Conservation (phyloP, 2,329 filamentous ascomycete species). For the Cordyceps pruinosa region DNA sequence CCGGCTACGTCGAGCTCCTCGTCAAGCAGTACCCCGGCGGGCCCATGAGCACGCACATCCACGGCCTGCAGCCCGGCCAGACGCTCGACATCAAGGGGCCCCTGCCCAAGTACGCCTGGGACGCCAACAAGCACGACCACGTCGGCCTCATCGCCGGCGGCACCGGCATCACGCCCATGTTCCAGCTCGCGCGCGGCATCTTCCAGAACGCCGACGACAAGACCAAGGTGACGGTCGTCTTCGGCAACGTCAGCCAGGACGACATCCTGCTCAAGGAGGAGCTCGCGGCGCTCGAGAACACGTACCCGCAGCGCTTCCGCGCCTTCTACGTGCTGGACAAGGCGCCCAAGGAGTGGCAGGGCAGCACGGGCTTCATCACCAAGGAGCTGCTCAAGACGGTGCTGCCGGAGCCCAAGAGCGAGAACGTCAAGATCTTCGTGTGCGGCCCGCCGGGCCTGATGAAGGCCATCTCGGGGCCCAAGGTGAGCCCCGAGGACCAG, state of each 20-base stretch:
- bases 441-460: constrained; percentile 90
- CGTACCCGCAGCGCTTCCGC: constrained; percentile 88
- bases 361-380: constrained; percentile 72
- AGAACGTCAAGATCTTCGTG: constrained; percentile 94
- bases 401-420: constrained; percentile 82
- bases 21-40: constrained; percentile 89
- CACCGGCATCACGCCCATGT: constrained; percentile 97
- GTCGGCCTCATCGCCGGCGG: constrained; percentile 85
- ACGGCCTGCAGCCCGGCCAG: constrained; percentile 75
- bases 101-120: constrained; percentile 87
- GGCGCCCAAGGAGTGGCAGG: constrained; percentile 68
- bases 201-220: constrained; percentile 95
- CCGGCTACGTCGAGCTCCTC: constrained; percentile 79
- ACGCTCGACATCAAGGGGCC: constrained; percentile 89
- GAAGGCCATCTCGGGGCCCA: constrained; percentile 82
- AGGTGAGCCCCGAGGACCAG: constrained; percentile 90
- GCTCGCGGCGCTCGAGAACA: constrained; percentile 82
- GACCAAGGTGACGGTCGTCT: constrained; percentile 94
- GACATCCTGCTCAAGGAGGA: constrained; percentile 90
- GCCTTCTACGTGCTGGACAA: constrained; percentile 92
- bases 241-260: constrained; percentile 81
- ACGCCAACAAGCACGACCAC: constrained; percentile 87
- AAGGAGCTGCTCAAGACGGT: constrained; percentile 95
- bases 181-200: constrained; percentile 83
- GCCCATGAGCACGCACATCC: constrained; percentile 85